phyloP scores from a whole-genome alignment of 2,329 filamentous ascomycete genomes.

The Penicillium vulpinum region DNA sequence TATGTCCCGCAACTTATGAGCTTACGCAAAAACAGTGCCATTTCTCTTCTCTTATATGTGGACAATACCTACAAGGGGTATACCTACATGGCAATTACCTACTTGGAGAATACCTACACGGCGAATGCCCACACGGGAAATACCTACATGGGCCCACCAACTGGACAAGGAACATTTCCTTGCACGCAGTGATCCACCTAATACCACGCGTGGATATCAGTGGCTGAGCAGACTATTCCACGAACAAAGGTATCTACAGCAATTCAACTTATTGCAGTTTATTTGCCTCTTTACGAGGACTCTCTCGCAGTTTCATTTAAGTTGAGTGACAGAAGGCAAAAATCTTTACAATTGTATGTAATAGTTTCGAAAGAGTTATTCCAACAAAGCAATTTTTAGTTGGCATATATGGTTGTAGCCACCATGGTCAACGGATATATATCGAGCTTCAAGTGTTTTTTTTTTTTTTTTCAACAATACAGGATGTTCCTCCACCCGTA shows the following conservation, averaged over 20 bases:
- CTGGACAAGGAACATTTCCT: not conserved
- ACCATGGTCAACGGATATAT: not conserved
- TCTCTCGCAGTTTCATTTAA: not conserved
- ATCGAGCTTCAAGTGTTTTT: not conserved
- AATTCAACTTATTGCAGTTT: not conserved
- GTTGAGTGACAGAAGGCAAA: too few relatives aligned
- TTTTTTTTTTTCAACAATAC: too few relatives aligned
- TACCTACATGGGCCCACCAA: conserved; percentile 10
- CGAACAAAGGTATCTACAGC: not conserved
- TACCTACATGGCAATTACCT: conserved; percentile 5
- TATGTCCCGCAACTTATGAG: not conserved
- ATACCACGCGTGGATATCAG: not conserved
- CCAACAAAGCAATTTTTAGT: not conserved
- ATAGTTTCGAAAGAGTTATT: too few relatives aligned
- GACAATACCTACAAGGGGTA: conserved; percentile 1
- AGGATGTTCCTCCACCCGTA: not conserved
- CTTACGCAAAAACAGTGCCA: not conserved
- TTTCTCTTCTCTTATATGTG: conserved; percentile 6
- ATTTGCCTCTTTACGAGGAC: not conserved
- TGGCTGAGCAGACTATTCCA: not conserved
- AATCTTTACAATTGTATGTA: too few relatives aligned
- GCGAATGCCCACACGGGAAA: conserved; percentile 16
- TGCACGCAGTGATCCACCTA: not conserved
- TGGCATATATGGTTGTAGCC: too few relatives aligned
- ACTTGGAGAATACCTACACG: not conserved